Evolutionary conservation across 306 rosid genomes (phyloP).

Genomic region (Castanea sativa): DNA sequence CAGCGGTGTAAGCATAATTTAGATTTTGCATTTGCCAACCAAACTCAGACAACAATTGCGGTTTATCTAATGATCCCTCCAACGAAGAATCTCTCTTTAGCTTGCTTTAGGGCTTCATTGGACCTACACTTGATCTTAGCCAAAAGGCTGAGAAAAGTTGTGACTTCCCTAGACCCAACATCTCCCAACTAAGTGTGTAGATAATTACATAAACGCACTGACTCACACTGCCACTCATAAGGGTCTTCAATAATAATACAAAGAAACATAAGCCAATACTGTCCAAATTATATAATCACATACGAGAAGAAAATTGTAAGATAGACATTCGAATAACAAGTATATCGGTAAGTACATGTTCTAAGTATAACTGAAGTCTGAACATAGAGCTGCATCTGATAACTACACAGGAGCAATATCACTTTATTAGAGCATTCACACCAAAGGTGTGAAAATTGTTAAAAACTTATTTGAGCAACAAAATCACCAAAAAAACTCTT

Average conservation of each 20-base stretch:
- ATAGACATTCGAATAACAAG: neutral
- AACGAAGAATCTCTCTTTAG: neutral
- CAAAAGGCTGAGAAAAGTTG: too few relatives aligned
- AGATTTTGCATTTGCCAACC: neutral
- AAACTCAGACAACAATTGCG: neutral
- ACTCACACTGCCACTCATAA: neutral
- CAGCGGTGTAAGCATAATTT: neutral
- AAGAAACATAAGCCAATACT: neutral
- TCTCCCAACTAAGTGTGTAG: neutral
- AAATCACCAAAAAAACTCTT: too few relatives aligned
- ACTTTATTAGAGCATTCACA: conserved; percentile 30
- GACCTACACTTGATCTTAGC: neutral
- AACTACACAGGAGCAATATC: conserved; percentile 43
- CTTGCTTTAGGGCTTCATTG: neutral
- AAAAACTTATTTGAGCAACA: too few relatives aligned
- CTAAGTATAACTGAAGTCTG: neutral
- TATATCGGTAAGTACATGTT: conserved; percentile 26
- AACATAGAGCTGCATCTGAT: conserved; percentile 32
- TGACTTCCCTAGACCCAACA: neutral
- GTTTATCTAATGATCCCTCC: neutral
- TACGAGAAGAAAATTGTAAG: neutral
- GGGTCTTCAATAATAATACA: neutral
- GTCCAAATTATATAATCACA: neutral
- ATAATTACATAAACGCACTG: neutral
- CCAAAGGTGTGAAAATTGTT: too few relatives aligned